Percentiles rank a stretch among this genome's conserved stretches.
Conservation (phyloP, 129 eudicot genomes). For the Flaveria trinervia region DNA sequence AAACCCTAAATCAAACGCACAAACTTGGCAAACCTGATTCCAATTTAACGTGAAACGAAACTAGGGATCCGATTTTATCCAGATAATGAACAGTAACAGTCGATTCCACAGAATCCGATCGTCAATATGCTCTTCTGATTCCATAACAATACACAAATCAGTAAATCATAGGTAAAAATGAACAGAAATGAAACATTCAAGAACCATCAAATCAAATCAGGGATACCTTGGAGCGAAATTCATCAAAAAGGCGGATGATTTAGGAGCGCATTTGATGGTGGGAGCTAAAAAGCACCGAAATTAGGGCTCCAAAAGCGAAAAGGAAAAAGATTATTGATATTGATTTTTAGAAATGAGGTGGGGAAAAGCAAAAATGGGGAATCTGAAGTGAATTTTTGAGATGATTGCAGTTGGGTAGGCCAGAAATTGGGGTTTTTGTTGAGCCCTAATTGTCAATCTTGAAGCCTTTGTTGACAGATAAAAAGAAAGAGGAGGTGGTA, state of each 20-base stretch:
- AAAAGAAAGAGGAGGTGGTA: constrained; percentile 8
- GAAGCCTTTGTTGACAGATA: constrained; percentile 24
- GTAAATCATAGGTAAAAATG: constrained; percentile 1
- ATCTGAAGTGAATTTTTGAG: constrained; percentile 16
- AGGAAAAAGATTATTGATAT: constrained; percentile 4
- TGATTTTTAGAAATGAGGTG: background rate
- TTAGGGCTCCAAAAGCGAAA: constrained; percentile 22
- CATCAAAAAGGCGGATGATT: constrained; percentile 10
- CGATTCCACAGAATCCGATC: constrained; percentile 2
- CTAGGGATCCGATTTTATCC: constrained; percentile 18
- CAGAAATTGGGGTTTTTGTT: constrained; percentile 19
- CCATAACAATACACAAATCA: background rate
- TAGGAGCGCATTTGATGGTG: background rate
- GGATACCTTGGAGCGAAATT: constrained; percentile 28
- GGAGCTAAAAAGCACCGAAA: constrained; percentile 12
- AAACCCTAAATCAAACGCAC: constrained; percentile 19
- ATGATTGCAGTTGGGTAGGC: constrained; percentile 16
- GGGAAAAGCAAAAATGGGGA: background rate
- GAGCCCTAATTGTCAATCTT: constrained; percentile 35
- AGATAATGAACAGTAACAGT: background rate
- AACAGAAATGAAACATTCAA: background rate
- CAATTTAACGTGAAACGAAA: background rate
- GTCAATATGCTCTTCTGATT: constrained; percentile 9
- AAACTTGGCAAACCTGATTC: constrained; percentile 23
- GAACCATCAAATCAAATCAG: constrained; percentile 20